Percentiles rank a stretch among this genome's conserved stretches.
Conservation (phyloP, 2,329 filamentous ascomycete genomes). For the Lachnellula cervina region DNA sequence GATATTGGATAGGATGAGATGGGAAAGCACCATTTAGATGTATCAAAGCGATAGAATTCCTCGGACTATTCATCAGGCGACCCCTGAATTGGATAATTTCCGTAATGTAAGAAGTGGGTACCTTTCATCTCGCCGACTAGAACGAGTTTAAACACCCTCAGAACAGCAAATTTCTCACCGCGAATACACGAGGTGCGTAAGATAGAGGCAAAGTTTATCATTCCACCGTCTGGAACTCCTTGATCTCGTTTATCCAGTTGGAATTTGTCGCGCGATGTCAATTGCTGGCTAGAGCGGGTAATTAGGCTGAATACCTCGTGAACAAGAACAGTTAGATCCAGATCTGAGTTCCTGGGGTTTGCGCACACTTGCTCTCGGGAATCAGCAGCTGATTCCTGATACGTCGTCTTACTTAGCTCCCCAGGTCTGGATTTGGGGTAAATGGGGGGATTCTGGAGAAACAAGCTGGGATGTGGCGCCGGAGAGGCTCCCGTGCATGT, state of each 20-base stretch:
- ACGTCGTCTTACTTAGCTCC: neutral
- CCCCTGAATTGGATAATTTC: neutral
- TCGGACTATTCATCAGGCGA: neutral
- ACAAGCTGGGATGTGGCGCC: constrained; percentile 4
- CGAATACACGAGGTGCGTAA: neutral
- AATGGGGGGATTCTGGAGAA: constrained; percentile 7
- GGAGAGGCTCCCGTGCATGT: constrained; percentile 6
- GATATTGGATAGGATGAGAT: neutral
- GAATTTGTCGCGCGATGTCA: neutral
- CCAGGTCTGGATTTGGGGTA: constrained; percentile 5
- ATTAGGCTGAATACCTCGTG: neutral
- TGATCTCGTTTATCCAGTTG: neutral
- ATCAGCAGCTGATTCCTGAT: neutral
- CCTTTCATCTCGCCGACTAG: neutral
- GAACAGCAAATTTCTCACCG: neutral
- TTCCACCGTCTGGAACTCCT: neutral
- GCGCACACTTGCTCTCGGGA: neutral
- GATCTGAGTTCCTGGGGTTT: neutral
- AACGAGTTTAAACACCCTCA: neutral
- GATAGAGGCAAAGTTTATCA: neutral
- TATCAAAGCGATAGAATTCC: neutral
- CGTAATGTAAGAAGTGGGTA: neutral
- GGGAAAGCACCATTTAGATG: neutral
- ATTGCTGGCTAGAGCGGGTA: neutral
- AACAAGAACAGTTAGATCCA: neutral